phyloP scores from a whole-genome alignment of 306 rosid species.

The cucumber (Cucumis sativus) region DNA sequence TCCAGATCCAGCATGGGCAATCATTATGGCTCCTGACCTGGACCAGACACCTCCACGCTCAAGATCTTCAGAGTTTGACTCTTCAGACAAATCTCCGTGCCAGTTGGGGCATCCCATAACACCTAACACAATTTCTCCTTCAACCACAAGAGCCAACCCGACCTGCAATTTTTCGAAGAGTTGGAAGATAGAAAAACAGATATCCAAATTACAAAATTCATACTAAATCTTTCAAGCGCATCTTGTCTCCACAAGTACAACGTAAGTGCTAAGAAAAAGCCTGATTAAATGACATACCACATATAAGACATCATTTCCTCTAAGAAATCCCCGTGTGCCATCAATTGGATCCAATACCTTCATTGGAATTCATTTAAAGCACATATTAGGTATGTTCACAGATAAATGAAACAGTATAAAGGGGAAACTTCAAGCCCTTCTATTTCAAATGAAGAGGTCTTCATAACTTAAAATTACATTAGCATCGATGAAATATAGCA shows the following conservation, averaged over 20 bases:
- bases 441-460: not conserved
- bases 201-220: not conserved
- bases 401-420: not conserved
- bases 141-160: conserved; percentile 89
- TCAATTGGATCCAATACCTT: conserved; percentile 91
- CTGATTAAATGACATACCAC: conserved; percentile 36
- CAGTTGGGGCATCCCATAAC: conserved; percentile 95
- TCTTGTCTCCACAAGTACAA: not conserved
- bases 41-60: conserved; percentile 17
- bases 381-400: not conserved
- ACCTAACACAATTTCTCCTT: conserved; percentile 58
- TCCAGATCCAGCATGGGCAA: conserved; percentile 69
- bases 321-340: conserved; percentile 72
- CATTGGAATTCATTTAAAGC: conserved; percentile 16
- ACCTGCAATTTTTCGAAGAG: conserved; percentile 34
- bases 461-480: not conserved
- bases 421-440: not conserved
- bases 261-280: not conserved
- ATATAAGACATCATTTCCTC: conserved; percentile 47
- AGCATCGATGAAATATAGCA: not conserved
- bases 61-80: conserved; percentile 20
- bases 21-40: conserved; percentile 55
- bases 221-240: not conserved
- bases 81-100: conserved; percentile 32
- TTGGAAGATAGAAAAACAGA: not conserved